These are phyloP conservation scores for Agarophyton chilense DNA, from an alignment of 23 red algal species.

Conservation along the genomic window DNA sequence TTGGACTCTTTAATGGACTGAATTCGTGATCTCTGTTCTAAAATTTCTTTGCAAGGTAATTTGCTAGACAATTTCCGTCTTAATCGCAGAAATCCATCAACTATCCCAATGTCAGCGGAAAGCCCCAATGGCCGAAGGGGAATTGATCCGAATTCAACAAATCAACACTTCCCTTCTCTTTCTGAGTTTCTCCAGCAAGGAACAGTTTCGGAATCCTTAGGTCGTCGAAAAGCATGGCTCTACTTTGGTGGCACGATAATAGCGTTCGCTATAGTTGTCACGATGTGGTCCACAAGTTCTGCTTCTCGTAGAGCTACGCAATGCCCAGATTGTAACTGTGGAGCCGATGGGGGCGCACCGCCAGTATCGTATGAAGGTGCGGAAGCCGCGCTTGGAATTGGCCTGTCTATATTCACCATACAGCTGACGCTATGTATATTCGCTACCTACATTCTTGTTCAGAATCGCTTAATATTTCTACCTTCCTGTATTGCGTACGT, in stretches of 20 bases:
- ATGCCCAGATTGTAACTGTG: slow-evolving; percentile 88
- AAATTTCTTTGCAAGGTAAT: neutral
- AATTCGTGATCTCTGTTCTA: neutral
- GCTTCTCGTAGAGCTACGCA: slow-evolving; percentile 27
- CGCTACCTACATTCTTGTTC: slow-evolving; percentile 81
- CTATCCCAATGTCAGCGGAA: neutral
- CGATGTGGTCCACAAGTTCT: slow-evolving; percentile 71
- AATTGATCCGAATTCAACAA: slow-evolving; percentile 2
- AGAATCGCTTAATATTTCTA: slow-evolving; percentile 74
- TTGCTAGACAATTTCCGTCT: neutral
- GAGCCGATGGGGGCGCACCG: slow-evolving; percentile 28
- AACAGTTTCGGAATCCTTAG: neutral
- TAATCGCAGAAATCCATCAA: neutral
- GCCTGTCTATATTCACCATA: slow-evolving; percentile 77
- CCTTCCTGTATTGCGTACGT: slow-evolving; percentile 99
- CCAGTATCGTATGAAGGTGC: slow-evolving; percentile 67
- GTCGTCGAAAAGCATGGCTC: slow-evolving; percentile 59
- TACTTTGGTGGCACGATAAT: slow-evolving; percentile 62
- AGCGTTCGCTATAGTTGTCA: slow-evolving; percentile 64
- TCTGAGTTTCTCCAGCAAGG: slow-evolving; percentile 13
- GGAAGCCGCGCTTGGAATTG: slow-evolving; percentile 84
- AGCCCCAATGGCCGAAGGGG: neutral
- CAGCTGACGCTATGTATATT: slow-evolving; percentile 85
- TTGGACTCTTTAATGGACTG: neutral
- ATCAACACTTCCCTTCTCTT: slow-evolving; percentile 23